Percentiles rank a stretch among this genome's conserved stretches.
Conservation (phyloP, 2,329 filamentous ascomycete species). For the Neurospora crassa region DNA sequence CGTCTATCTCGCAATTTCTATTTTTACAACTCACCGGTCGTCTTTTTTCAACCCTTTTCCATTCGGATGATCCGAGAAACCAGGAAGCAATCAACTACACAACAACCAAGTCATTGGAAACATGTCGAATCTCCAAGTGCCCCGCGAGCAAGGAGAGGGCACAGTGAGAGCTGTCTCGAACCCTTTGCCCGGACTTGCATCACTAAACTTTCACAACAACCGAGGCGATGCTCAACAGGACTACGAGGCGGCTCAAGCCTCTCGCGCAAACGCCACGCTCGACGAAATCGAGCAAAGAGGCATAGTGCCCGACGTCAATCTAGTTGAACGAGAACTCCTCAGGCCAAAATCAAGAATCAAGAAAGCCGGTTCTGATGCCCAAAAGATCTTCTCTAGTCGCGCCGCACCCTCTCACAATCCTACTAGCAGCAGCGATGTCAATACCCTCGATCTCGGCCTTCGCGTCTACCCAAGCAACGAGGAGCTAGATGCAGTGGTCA, state of each 20-base stretch:
- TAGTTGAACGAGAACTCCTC: slow-evolving; percentile 6
- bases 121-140: background rate
- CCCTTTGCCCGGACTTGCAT: background rate
- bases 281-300: slow-evolving; percentile 14
- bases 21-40: background rate
- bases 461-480: background rate
- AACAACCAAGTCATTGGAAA: background rate
- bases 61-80: background rate
- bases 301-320: slow-evolving; percentile 9
- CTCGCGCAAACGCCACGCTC: slow-evolving; percentile 9
- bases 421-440: background rate
- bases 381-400: slow-evolving; percentile 3
- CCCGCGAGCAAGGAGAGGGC: background rate
- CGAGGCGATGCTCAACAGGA: slow-evolving; percentile 3
- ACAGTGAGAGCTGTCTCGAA: background rate
- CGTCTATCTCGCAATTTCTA: background rate
- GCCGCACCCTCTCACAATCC: background rate
- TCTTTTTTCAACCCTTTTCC: background rate
- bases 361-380: background rate
- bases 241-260: slow-evolving; percentile 3
- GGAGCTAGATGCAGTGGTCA: background rate
- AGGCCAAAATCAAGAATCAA: slow-evolving; percentile 2
- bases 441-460: background rate
- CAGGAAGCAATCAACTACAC: background rate
- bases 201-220: background rate